Base-by-base conservation (phyloP, 1,284 basidiomycete genomes). In the Cerioporus squamosus region DNA sequence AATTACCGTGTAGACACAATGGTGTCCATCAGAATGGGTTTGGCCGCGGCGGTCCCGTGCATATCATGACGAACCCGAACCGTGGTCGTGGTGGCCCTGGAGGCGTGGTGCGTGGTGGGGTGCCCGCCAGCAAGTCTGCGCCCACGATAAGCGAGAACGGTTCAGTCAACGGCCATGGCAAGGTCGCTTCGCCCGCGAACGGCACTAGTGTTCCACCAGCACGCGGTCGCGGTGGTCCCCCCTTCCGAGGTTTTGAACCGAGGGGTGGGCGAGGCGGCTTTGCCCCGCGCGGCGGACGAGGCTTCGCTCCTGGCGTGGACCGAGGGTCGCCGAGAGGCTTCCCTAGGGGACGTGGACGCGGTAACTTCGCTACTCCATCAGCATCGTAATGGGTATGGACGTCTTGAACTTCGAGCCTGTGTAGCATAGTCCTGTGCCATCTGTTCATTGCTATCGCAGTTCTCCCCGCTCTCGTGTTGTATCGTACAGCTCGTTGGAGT, bases 31-130 rank as follows among this genome's bases (percentile, higher is more conserved):
- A 59, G 17, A 60, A 57, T 18, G 59, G 55, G 2, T 18, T 52
- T 22, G 46, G 44, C 17, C 51, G 58, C 31, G 33, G 48, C 44
- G 57, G 72, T 5, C 76, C 76, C 12, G 73, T 84, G 9, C 75
- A 78, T 22, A 85, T 88, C 46, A 82, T 87, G 85, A 72, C 81
- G 5, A 93, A 94, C 68, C 91, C 89, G 0, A 86, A 88, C 68
- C 78, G 86, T 50, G 83, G 79, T n/a, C 74, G 79, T n/a, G 74
- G 72, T 48, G 33, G 33, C 33, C 33, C 33, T 36, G 33, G 9
- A 36, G 67, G 66, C 5, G 66, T 69, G 17, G 65, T 66, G 8
- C 71, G 70, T 18, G 68, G n/a, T n/a, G 40, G 40, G 67, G 15
- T 63, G 54, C 1, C 48, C 44, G 1, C 53, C 55, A 38, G 22